Base-by-base conservation (phyloP, 805 yeast species). In the Saccharomycopsis fermentans region DNA sequence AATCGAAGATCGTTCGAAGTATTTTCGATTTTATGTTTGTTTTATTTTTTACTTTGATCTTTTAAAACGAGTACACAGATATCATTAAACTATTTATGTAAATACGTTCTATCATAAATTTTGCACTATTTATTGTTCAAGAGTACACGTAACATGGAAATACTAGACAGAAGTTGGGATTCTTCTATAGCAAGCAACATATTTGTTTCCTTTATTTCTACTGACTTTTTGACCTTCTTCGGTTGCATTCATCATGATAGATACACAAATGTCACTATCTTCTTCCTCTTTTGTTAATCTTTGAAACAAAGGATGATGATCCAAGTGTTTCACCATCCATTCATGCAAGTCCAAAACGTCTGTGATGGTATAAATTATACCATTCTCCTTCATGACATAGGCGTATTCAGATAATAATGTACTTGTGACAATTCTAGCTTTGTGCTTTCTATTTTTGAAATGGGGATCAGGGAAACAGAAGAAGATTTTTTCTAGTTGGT, bases 391-490 rank as follows among this genome's bases (percentile, higher is more conserved):
- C 65, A 94, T 75, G 6, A 86, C 94, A 68, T 82, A 94, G 2
- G 99, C 98, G 69, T 94, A 94, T 71, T 94, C 99, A 32, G 92
- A 80, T 58, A 90, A 76, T 62, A 94, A 74, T 2, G 98, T 92
- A 64, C 83, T 85, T 57, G 99, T 91, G 64, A 94, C 81, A 68
- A 94, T 94, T 75, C 99, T 80, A 6, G 97, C 97, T 77, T 94
- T 94, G 73, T 94, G 99, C 70, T 94, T 94, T 68, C 98, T 80
- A 72, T 90, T 96, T 70, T 94, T 94, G 77, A 94, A 94, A 71
- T 94, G 99, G 6, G 99, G 99, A 72, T 94, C 99, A n/a, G 99
- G 99, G 80, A 94, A 94, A 71, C 99, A 94, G 75, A 94, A 94
- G 74, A 94, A 94, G 81, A 94, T 88, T 76, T 92, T 94, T 36